Conservation (phyloP, 148 eudicot species). For the Polygonum maritimum region DNA sequence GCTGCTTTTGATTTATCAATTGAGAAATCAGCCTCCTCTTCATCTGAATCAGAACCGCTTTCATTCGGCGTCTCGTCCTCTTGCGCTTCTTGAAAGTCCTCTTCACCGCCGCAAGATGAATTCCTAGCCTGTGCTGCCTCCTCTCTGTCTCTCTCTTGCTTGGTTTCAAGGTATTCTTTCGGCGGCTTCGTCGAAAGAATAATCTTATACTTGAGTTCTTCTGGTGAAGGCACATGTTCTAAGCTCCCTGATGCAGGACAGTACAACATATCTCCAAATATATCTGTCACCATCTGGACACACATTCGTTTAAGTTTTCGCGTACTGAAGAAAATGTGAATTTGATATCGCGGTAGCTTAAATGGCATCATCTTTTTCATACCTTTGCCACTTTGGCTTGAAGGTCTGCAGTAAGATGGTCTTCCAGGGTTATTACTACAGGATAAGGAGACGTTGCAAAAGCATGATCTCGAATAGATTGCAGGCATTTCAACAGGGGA, state of each 20-base stretch:
- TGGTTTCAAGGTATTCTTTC: conserved; percentile 63
- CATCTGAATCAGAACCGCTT: neutral
- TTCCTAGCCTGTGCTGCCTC: neutral
- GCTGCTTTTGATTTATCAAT: neutral
- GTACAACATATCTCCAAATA: conserved; percentile 58
- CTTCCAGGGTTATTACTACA: conserved; percentile 80
- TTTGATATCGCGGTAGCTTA: neutral
- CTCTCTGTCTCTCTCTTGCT: conserved; percentile 29
- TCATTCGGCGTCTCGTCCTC: conserved; percentile 3
- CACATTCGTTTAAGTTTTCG: neutral
- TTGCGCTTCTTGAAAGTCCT: neutral
- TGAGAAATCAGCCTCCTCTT: neutral
- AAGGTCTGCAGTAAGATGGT: conserved; percentile 79
- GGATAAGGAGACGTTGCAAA: conserved; percentile 71
- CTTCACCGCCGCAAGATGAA: neutral
- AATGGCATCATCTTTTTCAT: neutral
- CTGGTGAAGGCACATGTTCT: conserved; percentile 72
- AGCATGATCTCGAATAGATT: conserved; percentile 65
- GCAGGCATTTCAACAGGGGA: conserved; percentile 54
- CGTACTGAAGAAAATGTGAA: neutral
- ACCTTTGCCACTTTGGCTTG: conserved; percentile 93
- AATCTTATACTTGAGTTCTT: conserved; percentile 45
- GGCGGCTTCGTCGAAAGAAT: conserved; percentile 89
- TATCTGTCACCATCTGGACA: conserved; percentile 63
- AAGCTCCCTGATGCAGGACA: conserved; percentile 38